These are phyloP conservation scores for Rhodamnia argentea DNA, from an alignment of 345 rosid genomes.

Conservation along the genomic window DNA sequence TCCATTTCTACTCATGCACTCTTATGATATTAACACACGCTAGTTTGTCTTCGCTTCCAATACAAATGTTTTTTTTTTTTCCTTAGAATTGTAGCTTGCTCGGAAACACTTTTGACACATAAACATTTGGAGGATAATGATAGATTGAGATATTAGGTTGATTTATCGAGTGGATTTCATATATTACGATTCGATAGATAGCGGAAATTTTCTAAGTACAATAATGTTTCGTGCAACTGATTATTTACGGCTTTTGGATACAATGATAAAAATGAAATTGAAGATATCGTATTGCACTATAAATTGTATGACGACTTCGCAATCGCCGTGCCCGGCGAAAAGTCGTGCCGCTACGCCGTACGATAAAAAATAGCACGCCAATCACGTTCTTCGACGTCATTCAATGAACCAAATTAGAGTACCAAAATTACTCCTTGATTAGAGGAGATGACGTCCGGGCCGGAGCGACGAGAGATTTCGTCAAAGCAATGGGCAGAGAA, in stretches of 20 bases:
- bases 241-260: not conserved
- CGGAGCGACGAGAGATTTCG: slow-evolving; percentile 30
- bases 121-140: too few relatives aligned
- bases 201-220: not conserved
- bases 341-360: not conserved
- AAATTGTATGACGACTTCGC: not conserved
- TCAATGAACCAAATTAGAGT: not conserved
- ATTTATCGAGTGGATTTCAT: not conserved
- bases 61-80: not conserved
- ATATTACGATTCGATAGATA: not conserved
- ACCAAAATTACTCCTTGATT: not conserved
- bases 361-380: not conserved
- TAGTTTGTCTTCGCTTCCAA: not conserved
- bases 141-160: not conserved
- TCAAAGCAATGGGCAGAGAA: slow-evolving; percentile 57
- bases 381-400: not conserved
- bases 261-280: not conserved
- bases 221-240: not conserved
- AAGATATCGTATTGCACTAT: not conserved
- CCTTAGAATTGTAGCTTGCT: not conserved
- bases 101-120: not conserved
- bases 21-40: not conserved
- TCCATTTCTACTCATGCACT: not conserved
- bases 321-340: not conserved
- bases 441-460: slow-evolving; percentile 4